Base-by-base conservation (phyloP, 164 flowering plant genomes). In the Aristolochia californica region DNA sequence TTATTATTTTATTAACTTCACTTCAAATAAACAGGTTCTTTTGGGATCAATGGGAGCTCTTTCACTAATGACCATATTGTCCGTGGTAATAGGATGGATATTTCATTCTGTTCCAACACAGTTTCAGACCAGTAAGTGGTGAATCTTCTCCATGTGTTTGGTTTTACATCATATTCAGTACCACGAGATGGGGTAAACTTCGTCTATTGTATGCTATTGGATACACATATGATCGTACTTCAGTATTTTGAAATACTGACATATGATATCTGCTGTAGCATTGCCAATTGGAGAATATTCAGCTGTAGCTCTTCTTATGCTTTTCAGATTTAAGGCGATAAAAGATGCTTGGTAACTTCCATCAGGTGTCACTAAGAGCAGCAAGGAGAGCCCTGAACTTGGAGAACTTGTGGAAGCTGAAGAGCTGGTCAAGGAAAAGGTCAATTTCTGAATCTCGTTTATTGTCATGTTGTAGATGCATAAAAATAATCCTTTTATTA, bases 281-380 rank as follows among this genome's bases (percentile, higher is more conserved):
- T 67, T 93, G 77, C 99, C 99, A 28, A 74, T 93, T 59, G 99
- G 99, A 77, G 99, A 93, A 74, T 93, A 87, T 75, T 90, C 90
- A 11, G 99, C 99, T 16, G 81, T 93, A 28, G 69, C 96, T 50
- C 96, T 93, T 68, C 74, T 93, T 24, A 53, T 85, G 79, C 89
- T 93, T 71, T 89, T 93, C 62, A 97, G 99, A 27, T 77, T 89
- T 23, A 93, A 81, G 66, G 75, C 99, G 24, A 83, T 93, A 62
- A 93, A 89, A 73, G 89, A 87, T 77, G 95, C 99, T 55, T 93
- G 99, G 97, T 87, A 85, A 53, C 85, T 89, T 66, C 97, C 99
- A 54, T 74, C 91, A 27, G 58, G 62, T 45, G 76, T 18, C 13
- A 74, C 18, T 17, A 74, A 83, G 68, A 64, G 60, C 56, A 77